These are phyloP conservation scores for Hippophae rhamnoides DNA, from an alignment of 306 rosid genomes.

Conservation along the genomic window DNA sequence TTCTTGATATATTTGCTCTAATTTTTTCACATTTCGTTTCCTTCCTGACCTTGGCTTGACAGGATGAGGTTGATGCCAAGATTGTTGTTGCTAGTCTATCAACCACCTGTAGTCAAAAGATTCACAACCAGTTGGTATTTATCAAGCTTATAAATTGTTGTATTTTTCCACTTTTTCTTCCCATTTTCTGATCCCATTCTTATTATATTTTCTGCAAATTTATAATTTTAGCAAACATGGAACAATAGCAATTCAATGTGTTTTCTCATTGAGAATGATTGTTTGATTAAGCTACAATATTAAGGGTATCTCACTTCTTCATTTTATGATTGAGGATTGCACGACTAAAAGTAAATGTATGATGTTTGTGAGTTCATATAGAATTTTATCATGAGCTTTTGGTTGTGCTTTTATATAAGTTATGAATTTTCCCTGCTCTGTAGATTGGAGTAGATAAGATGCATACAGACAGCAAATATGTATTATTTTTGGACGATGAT, in stretches of 20 bases:
- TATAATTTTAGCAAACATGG: too few relatives aligned
- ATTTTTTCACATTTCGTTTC: not conserved
- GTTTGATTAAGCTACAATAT: constrained; percentile 12
- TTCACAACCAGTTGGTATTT: constrained; percentile 91
- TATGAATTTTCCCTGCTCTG: constrained; percentile 1
- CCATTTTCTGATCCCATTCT: too few relatives aligned
- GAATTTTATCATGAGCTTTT: too few relatives aligned
- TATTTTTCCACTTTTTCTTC: not conserved
- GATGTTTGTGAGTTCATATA: too few relatives aligned
- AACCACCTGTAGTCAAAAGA: constrained; percentile 94
- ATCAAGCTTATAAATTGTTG: not conserved
- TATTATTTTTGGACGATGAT: constrained; percentile 88
- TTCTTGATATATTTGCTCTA: not conserved
- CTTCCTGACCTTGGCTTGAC: constrained; percentile 18
- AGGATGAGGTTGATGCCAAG: constrained; percentile 78
- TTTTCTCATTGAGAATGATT: not conserved
- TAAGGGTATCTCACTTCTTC: too few relatives aligned
- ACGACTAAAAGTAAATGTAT: too few relatives aligned
- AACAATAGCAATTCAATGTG: too few relatives aligned
- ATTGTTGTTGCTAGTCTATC: constrained; percentile 77
- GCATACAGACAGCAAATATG: constrained; percentile 79
- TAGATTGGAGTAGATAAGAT: constrained; percentile 91
- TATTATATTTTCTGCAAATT: too few relatives aligned
- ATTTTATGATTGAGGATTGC: too few relatives aligned
- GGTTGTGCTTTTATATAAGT: too few relatives aligned